Conservation (phyloP, 768 basidiomycete species). For the Lepiota venenata region DNA sequence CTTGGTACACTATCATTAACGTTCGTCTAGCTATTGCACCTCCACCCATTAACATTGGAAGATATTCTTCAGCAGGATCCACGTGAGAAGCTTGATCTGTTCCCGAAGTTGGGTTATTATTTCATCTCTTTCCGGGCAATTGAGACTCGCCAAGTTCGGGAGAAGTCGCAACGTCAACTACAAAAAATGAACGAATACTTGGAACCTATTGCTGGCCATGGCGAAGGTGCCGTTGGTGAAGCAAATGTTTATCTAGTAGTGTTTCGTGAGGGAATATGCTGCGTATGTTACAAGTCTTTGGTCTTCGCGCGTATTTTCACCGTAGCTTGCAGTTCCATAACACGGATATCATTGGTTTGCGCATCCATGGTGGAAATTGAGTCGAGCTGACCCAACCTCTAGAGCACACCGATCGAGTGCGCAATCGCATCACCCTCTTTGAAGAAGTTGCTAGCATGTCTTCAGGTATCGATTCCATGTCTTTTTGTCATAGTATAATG, state of each 20-base stretch:
- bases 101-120: conserved; percentile 87
- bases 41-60: conserved; percentile 91
- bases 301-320: conserved; percentile 4
- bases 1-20: background rate
- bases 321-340: conserved; percentile 25
- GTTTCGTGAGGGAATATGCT: conserved; percentile 83
- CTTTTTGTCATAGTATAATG: background rate
- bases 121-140: conserved; percentile 86
- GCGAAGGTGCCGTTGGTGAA: conserved; percentile 57
- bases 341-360: conserved; percentile 1
- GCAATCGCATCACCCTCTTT: conserved; percentile 62
- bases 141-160: conserved; percentile 48
- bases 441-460: conserved; percentile 66
- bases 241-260: conserved; percentile 88
- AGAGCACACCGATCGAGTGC: conserved; percentile 79
- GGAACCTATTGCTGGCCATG: conserved; percentile 20
- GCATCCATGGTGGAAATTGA: background rate
- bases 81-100: conserved; percentile 87
- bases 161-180: conserved; percentile 32
- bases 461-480: conserved; percentile 47
- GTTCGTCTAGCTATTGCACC: conserved; percentile 61
- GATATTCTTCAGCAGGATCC: conserved; percentile 92
- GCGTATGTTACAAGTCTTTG: conserved; percentile 38
- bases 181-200: conserved; percentile 22
- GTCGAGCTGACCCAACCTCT: conserved; percentile 4